A percentile compares a stretch with the other conserved stretches of the same genome.
Conservation (phyloP, 371 early-diverging fungal genomes). For the Dichotomocladium elegans region DNA sequence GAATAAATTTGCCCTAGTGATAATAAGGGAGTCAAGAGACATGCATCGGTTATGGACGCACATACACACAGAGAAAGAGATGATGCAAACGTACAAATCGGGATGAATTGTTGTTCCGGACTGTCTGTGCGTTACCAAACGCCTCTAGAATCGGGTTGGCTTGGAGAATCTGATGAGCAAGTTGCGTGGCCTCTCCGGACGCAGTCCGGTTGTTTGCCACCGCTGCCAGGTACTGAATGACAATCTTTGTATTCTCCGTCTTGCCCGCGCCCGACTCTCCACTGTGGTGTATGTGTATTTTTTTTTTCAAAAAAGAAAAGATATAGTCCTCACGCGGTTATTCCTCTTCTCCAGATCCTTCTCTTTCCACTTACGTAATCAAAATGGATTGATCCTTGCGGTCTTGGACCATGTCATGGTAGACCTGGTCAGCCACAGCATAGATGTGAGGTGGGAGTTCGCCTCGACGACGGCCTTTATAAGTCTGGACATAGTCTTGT, state of each 20-base stretch:
- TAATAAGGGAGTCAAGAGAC: background rate
- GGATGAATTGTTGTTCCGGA: constrained; percentile 99
- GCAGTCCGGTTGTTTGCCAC: constrained; percentile 57
- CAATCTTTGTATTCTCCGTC: constrained; percentile 99
- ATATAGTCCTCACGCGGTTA: background rate
- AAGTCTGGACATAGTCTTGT: constrained; percentile 73
- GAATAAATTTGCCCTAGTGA: constrained; percentile 96
- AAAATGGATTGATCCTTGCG: constrained; percentile 97
- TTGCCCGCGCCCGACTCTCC: constrained; percentile 99
- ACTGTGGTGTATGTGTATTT: constrained; percentile 33
- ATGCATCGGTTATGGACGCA: background rate
- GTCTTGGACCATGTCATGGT: constrained; percentile 91
- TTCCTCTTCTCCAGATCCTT: background rate
- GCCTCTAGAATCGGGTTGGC: constrained; percentile 99
- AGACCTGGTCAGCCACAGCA: constrained; percentile 94
- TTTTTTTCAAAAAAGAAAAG: background rate
- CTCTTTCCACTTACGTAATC: constrained; percentile 76
- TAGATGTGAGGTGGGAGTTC: constrained; percentile 97
- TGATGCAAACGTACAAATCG: constrained; percentile 82
- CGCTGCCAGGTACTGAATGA: constrained; percentile 97
- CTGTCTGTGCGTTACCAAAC: constrained; percentile 99
- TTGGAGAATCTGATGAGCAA: constrained; percentile 94
- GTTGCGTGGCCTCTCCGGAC: constrained; percentile 3
- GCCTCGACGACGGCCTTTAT: constrained; percentile 82
- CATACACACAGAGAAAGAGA: background rate